Evolutionary conservation across 2,329 filamentous ascomycete species (phyloP), one percentile per base, ranked within the genome.

Genomic region (Stemphylium beticola): DNA sequence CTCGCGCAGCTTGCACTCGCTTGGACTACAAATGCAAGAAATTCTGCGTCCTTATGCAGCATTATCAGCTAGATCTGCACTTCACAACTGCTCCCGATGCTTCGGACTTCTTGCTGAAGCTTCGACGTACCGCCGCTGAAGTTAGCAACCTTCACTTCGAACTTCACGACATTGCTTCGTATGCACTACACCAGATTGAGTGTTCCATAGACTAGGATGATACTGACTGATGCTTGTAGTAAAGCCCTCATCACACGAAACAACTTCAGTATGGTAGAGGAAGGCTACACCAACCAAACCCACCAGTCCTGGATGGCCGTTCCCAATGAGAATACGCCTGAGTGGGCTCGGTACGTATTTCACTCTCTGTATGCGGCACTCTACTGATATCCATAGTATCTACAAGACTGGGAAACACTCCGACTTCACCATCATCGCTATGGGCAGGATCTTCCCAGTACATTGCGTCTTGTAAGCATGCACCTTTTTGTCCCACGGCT

Each of bases 381-480:
- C 33, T 7, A 29, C 41, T 61, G 22, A 62, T 26, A 17, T 10
- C 4, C 8, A 12, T 32, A 66, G 63, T 1, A 33, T 68, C 4
- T 60, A 53, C 26, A 53, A 62, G 18, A 57, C 55, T 3, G 62
- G 57, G 2, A 53, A 67, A 11, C 65, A 57, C 20, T 56, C 58
- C 4, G 67, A 69, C 46, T 66, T 69, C 36, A 59, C 56, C 2
- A 43, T 69, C 14, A 24, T 58, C 24, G 62, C 62, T 4, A 62
- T 40, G 2, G 47, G 26, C 2, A 62, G n/a, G 7, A 11, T 29
- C 0, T 69, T 69, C 26, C 48, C 50, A 4, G 67, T 60, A 8
- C 67, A 69, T 50, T 61, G 62, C 9, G 41, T 62, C 1, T 32
- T 51, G 64, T 68, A 45, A 49, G 61, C 49, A 14, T n/a, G 9